Conservation (phyloP, 2,329 filamentous ascomycete genomes). For the Botrytis pseudocinerea region DNA sequence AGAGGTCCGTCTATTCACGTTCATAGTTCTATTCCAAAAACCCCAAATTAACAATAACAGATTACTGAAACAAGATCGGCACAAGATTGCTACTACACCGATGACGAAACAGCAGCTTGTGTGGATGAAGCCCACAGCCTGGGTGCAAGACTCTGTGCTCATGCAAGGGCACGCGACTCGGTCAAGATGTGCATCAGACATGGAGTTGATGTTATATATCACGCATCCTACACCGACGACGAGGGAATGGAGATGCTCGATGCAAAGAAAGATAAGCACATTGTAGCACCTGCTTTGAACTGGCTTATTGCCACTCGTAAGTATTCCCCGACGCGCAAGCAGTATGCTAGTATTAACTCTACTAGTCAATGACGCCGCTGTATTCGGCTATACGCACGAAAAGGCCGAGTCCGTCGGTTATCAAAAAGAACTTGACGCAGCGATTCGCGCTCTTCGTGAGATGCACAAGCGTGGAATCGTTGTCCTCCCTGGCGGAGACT, state of each 20-base stretch:
- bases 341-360: neutral
- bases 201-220: constrained; percentile 50
- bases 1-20: constrained; percentile 23
- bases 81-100: constrained; percentile 48
- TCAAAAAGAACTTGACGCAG: constrained; percentile 45
- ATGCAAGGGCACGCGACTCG: constrained; percentile 47
- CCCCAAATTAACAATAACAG: constrained; percentile 7
- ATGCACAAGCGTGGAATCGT: constrained; percentile 48
- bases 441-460: constrained; percentile 44
- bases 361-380: constrained; percentile 31
- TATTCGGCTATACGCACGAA: constrained; percentile 45
- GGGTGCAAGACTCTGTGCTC: constrained; percentile 45
- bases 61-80: constrained; percentile 42
- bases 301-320: constrained; percentile 44
- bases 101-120: constrained; percentile 49
- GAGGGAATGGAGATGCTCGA: constrained; percentile 45
- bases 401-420: constrained; percentile 49
- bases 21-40: no score
- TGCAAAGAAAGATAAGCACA: constrained; percentile 43
- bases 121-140: constrained; percentile 48
- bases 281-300: constrained; percentile 47
- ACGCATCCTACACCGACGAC: constrained; percentile 48
- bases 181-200: constrained; percentile 47
- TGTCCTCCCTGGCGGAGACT: constrained; percentile 48
- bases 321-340: neutral